Evolutionary conservation across 306 rosid species (phyloP), one percentile per base, ranked within the genome.

Genomic region (Hippophae rhamnoides): DNA sequence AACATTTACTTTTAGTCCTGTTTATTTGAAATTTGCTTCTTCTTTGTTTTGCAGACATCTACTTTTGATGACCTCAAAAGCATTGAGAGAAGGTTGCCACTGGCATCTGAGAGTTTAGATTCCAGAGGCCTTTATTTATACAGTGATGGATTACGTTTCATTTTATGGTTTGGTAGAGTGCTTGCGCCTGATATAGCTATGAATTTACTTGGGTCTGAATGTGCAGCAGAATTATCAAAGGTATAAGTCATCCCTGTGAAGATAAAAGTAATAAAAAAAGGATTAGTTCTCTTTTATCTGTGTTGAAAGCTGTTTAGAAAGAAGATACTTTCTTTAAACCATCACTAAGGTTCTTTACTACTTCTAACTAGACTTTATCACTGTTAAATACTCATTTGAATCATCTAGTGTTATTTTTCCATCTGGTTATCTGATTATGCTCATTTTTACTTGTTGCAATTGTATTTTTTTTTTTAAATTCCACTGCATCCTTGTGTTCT

Each of bases 171-270:
- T 80, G 99, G 97, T 63, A 80, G 80, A 78, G 93, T 73, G 60
- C 89, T 88, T 77, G 81, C 95, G 26, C 97, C 99, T 60, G 97
- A 93, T 56, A 74, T 93, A 61, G 87, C 97, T n/a, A 86, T 73
- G 86, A 82, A 84, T 75, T 71, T 93, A 76, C 95, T 86, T 23
- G 99, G 97, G 69, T 67, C 79, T 44, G 99, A 86, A 68, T 86
- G 84, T 68, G 94, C 94, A 1, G 86, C 95, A n/a, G 99, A 93
- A 62, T 72, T 86, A 68, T 93, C 95, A n/a, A 86, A 86, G 99
- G 99, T 93, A 82, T 71, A 65, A 31, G 57, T 53, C 64, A 55
- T 71, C 60, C 45, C 62, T 47, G 44, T 26, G 27, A 59, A 7
- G 7, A 47, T 38, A 64, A 49, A 49, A 12, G 14, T 13, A 23